A percentile compares a stretch with the other conserved stretches of the same genome.
Evolutionary conservation across 768 basidiomycete genomes (phyloP).

Genomic region (Fomitopsis serialis): DNA sequence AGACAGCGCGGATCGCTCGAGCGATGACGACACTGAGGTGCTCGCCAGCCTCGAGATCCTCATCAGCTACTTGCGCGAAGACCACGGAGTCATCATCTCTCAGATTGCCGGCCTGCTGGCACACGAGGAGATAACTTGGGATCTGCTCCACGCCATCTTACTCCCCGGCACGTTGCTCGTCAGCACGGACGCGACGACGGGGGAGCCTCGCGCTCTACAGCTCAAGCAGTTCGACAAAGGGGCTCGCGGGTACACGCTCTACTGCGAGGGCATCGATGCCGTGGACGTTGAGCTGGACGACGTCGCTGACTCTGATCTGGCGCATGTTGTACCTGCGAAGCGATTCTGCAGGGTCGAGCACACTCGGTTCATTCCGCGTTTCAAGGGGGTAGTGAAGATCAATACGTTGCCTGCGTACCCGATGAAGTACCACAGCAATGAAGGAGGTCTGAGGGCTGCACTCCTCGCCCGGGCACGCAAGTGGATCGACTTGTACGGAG

Average conservation of each 20-base stretch:
- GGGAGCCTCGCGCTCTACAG: conserved; percentile 44
- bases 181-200: conserved; percentile 45
- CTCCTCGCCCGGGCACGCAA: conserved; percentile 45
- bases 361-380: conserved; percentile 16
- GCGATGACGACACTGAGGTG: conserved; percentile 36
- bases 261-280: conserved; percentile 48
- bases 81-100: conserved; percentile 43
- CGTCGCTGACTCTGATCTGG: conserved; percentile 10
- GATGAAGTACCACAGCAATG: conserved; percentile 40
- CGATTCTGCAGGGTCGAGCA: conserved; percentile 30
- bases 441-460: conserved; percentile 30
- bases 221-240: conserved; percentile 34
- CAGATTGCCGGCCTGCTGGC: conserved; percentile 41
- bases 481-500: conserved; percentile 45
- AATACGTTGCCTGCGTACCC: conserved; percentile 46
- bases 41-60: conserved; percentile 45
- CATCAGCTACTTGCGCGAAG: conserved; percentile 40
- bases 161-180: conserved; percentile 48
- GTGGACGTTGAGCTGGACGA: conserved; percentile 26
- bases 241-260: conserved; percentile 36
- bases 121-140: conserved; percentile 54
- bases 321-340: conserved; percentile 22
- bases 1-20: conserved; percentile 29
- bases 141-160: conserved; percentile 49
- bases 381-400: conserved; percentile 48